A percentile compares a stretch with the other conserved stretches of the same genome.
Evolutionary conservation across 768 basidiomycete genomes (phyloP).

Genomic region (Gautieria morchelliformis): DNA sequence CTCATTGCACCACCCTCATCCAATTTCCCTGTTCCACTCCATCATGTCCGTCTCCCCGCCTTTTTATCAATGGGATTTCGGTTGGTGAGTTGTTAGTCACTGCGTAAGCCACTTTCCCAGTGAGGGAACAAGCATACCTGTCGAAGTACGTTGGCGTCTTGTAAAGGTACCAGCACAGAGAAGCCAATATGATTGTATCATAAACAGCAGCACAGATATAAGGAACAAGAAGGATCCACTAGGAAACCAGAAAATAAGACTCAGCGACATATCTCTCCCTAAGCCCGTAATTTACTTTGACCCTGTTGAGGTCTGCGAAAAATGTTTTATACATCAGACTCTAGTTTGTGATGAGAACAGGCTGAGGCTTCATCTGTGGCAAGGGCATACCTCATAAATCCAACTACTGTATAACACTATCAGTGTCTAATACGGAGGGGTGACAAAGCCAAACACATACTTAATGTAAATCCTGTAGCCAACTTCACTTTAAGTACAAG

Average conservation of each 20-base stretch:
- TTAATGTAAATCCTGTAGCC: background rate
- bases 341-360: background rate
- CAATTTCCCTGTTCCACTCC: too few relatives aligned
- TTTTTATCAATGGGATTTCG: too few relatives aligned
- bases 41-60: too few relatives aligned
- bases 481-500: too few relatives aligned
- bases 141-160: background rate
- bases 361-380: too few relatives aligned
- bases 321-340: background rate
- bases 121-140: background rate
- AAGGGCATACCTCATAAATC: too few relatives aligned
- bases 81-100: too few relatives aligned
- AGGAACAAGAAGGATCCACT: conserved; percentile 3
- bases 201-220: background rate
- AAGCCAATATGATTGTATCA: background rate
- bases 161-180: conserved; percentile 2
- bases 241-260: background rate
- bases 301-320: background rate
- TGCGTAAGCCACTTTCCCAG: too few relatives aligned
- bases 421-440: background rate
- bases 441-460: background rate
- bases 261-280: background rate
- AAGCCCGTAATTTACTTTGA: background rate
- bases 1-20: too few relatives aligned
- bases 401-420: too few relatives aligned